Conservation (phyloP, 768 basidiomycete species). For the Daedaleopsis sinensis region DNA sequence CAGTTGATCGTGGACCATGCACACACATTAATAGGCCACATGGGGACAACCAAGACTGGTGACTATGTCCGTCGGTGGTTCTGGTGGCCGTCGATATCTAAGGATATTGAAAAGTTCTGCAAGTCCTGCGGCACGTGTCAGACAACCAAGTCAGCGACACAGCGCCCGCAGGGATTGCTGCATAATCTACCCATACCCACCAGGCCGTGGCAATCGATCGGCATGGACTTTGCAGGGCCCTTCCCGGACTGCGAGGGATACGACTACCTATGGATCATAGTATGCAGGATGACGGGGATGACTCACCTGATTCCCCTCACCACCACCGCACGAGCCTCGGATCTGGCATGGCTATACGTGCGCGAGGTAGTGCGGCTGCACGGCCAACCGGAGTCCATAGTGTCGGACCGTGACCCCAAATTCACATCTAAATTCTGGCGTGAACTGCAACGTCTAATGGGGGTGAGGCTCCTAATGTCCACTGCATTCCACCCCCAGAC, state of each 20-base stretch:
- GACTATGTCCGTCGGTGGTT: constrained; percentile 37
- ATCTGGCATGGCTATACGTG: constrained; percentile 22
- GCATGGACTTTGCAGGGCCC: constrained; percentile 43
- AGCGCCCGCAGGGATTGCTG: constrained; percentile 31
- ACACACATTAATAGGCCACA: constrained; percentile 37
- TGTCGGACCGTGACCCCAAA: constrained; percentile 34
- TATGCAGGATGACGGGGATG: constrained; percentile 24
- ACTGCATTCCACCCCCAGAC: constrained; percentile 38
- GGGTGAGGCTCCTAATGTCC: constrained; percentile 29
- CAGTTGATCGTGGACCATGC: constrained; percentile 31
- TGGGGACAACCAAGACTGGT: constrained; percentile 29
- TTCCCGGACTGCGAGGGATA: constrained; percentile 32
- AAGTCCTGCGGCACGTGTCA: constrained; percentile 25
- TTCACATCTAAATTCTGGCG: constrained; percentile 43
- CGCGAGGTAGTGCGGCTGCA: constrained; percentile 25
- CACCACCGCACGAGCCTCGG: constrained; percentile 11
- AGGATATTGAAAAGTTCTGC: constrained; percentile 25
- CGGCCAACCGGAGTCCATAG: constrained; percentile 27
- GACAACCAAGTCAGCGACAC: constrained; percentile 13
- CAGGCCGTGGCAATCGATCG: constrained; percentile 40
- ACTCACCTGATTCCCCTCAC: constrained; percentile 21
- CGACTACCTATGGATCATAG: constrained; percentile 33
- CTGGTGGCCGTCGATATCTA: constrained; percentile 36
- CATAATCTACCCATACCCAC: constrained; percentile 34
- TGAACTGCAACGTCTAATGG: constrained; percentile 20